Base-by-base conservation (phyloP, 1,139 yeast species). In the Sugiyamaella neomexicana region DNA sequence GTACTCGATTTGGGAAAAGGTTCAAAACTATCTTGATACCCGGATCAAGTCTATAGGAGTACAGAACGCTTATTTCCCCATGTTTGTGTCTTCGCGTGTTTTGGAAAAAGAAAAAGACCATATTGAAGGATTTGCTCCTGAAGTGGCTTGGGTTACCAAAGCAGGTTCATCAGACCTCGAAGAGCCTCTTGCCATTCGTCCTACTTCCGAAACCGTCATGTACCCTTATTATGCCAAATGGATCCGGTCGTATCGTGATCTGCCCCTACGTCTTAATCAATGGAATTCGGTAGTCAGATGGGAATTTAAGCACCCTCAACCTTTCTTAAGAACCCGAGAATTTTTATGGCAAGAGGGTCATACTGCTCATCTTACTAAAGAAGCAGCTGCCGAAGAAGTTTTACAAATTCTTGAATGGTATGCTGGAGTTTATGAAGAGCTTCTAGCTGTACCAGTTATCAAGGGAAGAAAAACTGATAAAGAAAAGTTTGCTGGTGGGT, bases 321-420 rank as follows among this genome's bases (percentile, higher is more conserved):
- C 99, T 55, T 95, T 95, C 75, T 78, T 95, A 70, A 88, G 99
- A 81, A 95, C 99, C 13, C 86, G 99, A 77, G 99, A 95, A 75
- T 95, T 95, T 76, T 80, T 95, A 73, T 95, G 99, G 99, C 99
- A 95, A 77, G 99, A 95, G 77, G 99, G 99, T 63, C 99, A 95
- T 77, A 95, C 99, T 53, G 99, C 96, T 54, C 96, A 89, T 71
- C 80, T 93, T 70, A 86, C 95, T 56, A 75, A 77, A 63, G 86
- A 83, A 57, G 91, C 81, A 57, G 97, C 99, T 39, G 80, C 81
- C 58, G 77, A 77, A 56, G 99, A 95, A 76, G 99, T 93, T 29
- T 72, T 82, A 65, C 86, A 86, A 72, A 90, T 95, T 67, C 81
- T 93, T 70, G 95, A 89, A 62, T 85, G 82, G 75, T 95, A 95